These are phyloP conservation scores for Chlamydomonas incerta DNA, from an alignment of 139 green algal species.

Conservation along the genomic window DNA sequence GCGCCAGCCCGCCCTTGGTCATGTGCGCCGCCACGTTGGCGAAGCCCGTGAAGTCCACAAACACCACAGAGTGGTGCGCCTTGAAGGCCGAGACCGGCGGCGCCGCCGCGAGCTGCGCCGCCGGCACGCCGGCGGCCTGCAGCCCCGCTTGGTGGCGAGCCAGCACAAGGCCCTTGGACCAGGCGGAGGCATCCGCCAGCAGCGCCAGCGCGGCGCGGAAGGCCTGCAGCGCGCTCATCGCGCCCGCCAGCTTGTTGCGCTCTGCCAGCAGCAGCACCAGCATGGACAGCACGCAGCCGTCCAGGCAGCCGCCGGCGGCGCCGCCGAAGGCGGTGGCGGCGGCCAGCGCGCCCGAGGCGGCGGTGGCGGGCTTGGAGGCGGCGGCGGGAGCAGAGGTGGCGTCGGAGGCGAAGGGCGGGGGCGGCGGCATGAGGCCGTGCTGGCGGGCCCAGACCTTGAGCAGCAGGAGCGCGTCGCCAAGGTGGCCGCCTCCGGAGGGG, in stretches of 20 bases:
- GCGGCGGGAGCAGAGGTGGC: not conserved
- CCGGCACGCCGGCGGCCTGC: not conserved
- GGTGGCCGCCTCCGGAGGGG: slow-evolving; percentile 5
- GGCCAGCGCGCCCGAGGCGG: not conserved
- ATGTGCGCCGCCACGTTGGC: slow-evolving; percentile 72
- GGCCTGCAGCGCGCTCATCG: slow-evolving; percentile 74
- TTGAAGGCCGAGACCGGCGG: slow-evolving; percentile 45
- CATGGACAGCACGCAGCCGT: slow-evolving; percentile 63
- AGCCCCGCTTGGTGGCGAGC: not conserved
- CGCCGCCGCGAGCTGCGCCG: not conserved
- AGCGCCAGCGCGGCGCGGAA: slow-evolving; percentile 63
- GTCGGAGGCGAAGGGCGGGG: not conserved
- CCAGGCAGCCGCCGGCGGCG: slow-evolving; percentile 58
- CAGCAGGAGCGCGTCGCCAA: slow-evolving; percentile 71
- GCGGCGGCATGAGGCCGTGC: slow-evolving; percentile 51
- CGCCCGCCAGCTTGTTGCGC: slow-evolving; percentile 58
- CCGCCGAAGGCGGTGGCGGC: not conserved
- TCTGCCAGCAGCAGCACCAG: slow-evolving; percentile 71
- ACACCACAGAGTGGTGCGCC: slow-evolving; percentile 54
- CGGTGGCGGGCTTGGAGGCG: not conserved
- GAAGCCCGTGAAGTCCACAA: slow-evolving; percentile 76
- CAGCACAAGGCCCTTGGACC: slow-evolving; percentile 64
- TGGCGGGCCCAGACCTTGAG: slow-evolving; percentile 78
- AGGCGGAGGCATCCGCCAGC: slow-evolving; percentile 53
- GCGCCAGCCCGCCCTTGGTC: slow-evolving; percentile 50